A percentile compares a stretch with the other conserved stretches of the same genome.
These are phyloP conservation scores for Chrysoporthe austroafricana DNA, from an alignment of 2,329 filamentous ascomycete species.

Conservation along the genomic window DNA sequence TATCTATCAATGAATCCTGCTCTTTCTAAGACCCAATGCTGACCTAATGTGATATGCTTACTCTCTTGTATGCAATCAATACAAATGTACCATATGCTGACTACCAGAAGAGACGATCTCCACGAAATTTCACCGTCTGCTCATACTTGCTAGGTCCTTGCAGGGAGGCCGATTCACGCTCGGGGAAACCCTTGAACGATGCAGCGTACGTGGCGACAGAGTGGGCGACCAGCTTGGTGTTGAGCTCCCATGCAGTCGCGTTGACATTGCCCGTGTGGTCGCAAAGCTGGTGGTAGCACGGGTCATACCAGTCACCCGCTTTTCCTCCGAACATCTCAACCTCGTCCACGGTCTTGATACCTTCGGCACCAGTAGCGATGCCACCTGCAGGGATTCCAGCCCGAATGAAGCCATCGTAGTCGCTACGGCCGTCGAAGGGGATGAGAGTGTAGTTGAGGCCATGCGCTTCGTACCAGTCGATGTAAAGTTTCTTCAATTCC, in stretches of 20 bases:
- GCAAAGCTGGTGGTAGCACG: slow-evolving; percentile 65
- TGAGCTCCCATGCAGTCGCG: slow-evolving; percentile 62
- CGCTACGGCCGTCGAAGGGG: slow-evolving; percentile 77
- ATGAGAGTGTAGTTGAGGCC: slow-evolving; percentile 71
- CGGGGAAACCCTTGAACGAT: slow-evolving; percentile 30
- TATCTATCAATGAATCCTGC: not conserved
- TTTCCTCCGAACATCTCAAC: slow-evolving; percentile 70
- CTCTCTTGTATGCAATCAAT: not conserved
- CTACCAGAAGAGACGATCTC: slow-evolving; percentile 27
- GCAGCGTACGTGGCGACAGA: slow-evolving; percentile 30
- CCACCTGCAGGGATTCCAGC: slow-evolving; percentile 75
- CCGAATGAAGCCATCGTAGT: slow-evolving; percentile 78
- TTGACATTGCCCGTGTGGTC: slow-evolving; percentile 63
- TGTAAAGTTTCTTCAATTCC: slow-evolving; percentile 69
- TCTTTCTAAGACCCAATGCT: not conserved
- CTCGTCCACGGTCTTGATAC: slow-evolving; percentile 72
- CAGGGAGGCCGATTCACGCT: slow-evolving; percentile 20
- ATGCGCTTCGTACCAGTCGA: slow-evolving; percentile 66
- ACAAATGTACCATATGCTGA: not conserved
- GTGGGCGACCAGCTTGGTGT: slow-evolving; percentile 49
- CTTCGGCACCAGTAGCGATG: slow-evolving; percentile 78
- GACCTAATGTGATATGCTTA: not conserved
- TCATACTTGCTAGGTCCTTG: slow-evolving; percentile 19
- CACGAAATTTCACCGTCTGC: slow-evolving; percentile 28
- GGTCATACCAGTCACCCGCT: slow-evolving; percentile 63